Evolutionary conservation across 176 grass and related monocot genomes (phyloP), one percentile per base, ranked within the genome.

Genomic region (Carex scoparia): DNA sequence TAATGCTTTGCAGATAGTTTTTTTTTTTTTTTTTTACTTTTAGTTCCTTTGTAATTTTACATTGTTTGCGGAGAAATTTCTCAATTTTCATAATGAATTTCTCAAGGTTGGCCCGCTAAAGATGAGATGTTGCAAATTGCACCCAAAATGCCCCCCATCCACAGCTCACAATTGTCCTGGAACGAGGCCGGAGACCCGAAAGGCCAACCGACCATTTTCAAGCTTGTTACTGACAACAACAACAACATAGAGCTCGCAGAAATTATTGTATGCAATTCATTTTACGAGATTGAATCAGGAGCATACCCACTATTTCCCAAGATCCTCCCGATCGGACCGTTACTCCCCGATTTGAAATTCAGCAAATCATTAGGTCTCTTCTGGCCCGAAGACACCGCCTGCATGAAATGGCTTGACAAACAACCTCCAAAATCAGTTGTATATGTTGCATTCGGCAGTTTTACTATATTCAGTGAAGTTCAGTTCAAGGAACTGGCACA

Each of bases 381-480:
- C 80, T 88, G 84, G 91, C 69, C 65, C 4, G 91, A 95, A 80
- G 93, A 95, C 61, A 49, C 48, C 9, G 59, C 65, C 13, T 88
- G 83, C 83, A 72, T 91, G 28, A 23, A 70, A 46, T 95, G 94
- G 91, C 85, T 95, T 49, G 85, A 89, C 9, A 71, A 57, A 4
- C 88, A 86, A 58, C 40, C 49, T 13, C 48, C 23, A 0, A 30
- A 79, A 57, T 92, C 89, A 0, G 90, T 97, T 44, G 66, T 94
- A 40, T 97, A 94, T 4, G 84, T 84, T 0, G 94, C 90, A 51
- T 94, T 92, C 1, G 94, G 94, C 1, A 97, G 94, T 86, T 80
- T 88, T 9, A 84, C 90, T 55, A 44, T 91, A 61, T 79, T 94
- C 3, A 88, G 85, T 30, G 12, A 15, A 0, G 18, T 58, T 13